Evolutionary conservation across 257 asterid species (phyloP), one percentile per base, ranked within the genome.

Genomic region (Gentiana straminea): DNA sequence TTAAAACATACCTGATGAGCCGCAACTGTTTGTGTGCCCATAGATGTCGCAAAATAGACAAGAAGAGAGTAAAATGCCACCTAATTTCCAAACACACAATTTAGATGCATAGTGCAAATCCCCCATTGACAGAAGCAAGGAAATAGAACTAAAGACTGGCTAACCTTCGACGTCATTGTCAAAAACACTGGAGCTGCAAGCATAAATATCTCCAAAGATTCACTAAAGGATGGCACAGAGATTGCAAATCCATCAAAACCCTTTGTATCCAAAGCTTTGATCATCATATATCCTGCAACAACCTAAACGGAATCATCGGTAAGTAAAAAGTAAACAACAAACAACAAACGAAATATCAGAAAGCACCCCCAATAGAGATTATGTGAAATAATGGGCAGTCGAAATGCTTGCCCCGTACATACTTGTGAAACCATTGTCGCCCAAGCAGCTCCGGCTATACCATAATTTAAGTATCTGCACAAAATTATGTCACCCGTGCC

Each of bases 401-500:
- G 44, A 61, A 41, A 61, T 8, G 13, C 44, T 32, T 35, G 11
- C 35, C 46, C 49, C 2, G 58, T 41, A 4, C 79, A 38, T 64
- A 91, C 98, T 82, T 91, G 97, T 53, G 98, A 87, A 52, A 66
- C 93, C 95, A 87, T 83, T 60, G 98, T 91, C 60, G 98, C 98
- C 98, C 98, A 91, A 70, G 98, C 98, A 51, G 98, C 98, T 76
- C 97, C 97, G 62, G 97, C 98, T 72, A 91, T 91, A 61, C 98
- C 98, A 71, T 76, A 91, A 46, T 78, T 82, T 48, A 87, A 71
- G 75, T 71, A 75, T 84, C 88, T 83, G 74, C 97, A 87, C 46
- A 91, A 62, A 24, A 83, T 79, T 76, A 87, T 77, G 74, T 91
- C 98, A 13, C 98, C 98, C 50, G 79, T 36, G 52, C 90, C 95